phyloP scores from a whole-genome alignment of 306 rosid genomes.

The Styphnolobium japonicum region DNA sequence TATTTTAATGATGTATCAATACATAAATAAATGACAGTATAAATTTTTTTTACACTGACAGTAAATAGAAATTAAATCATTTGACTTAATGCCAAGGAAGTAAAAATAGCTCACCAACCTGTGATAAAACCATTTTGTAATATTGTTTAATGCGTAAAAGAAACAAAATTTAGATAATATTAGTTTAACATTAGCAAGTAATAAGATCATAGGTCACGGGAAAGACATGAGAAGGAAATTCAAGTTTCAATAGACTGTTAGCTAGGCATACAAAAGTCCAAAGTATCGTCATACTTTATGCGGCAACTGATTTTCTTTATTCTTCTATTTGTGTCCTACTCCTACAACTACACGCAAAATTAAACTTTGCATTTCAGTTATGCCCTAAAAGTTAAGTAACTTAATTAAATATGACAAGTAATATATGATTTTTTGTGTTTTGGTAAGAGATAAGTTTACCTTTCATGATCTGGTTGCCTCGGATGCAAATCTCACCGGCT shows the following conservation, averaged over 20 bases:
- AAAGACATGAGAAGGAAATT: neutral
- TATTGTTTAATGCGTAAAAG: neutral
- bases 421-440: too few species aligned
- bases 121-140: neutral
- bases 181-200: neutral
- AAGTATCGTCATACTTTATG: neutral
- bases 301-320: neutral
- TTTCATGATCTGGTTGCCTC: slow-evolving; percentile 75
- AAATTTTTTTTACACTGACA: too few species aligned
- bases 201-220: neutral
- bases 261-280: neutral
- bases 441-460: slow-evolving; percentile 43
- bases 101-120: neutral
- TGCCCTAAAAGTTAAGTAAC: too few species aligned
- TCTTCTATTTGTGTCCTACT: too few species aligned
- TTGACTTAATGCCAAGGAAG: neutral
- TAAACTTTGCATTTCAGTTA: too few species aligned
- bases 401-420: too few species aligned
- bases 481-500: slow-evolving; percentile 71
- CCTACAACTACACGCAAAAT: too few species aligned
- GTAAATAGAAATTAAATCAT: too few species aligned
- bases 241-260: neutral
- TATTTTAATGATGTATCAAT: too few species aligned
- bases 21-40: too few species aligned
- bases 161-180: neutral